Percentiles rank a stretch among this genome's conserved stretches.
Evolutionary conservation across 805 yeast genomes (phyloP).

Genomic region (Cyberlindnera meyerae): DNA sequence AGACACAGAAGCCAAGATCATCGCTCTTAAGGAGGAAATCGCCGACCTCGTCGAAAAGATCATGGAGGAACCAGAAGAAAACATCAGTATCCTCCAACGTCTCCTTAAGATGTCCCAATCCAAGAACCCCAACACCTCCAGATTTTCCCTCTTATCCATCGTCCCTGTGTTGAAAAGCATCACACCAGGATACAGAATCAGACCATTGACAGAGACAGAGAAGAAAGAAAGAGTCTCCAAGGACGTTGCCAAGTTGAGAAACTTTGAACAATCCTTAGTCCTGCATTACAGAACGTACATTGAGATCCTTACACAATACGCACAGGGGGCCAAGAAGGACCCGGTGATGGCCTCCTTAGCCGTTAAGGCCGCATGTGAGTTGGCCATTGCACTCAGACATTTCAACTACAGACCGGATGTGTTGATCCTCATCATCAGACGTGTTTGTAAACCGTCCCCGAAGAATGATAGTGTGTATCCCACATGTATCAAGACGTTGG

Average conservation of each 20-base stretch:
- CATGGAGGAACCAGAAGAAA: conserved; percentile 87
- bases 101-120: conserved; percentile 67
- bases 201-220: conserved; percentile 79
- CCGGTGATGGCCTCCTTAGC: conserved; percentile 50
- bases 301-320: conserved; percentile 43
- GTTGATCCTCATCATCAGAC: conserved; percentile 57
- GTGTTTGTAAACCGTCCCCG: conserved; percentile 57
- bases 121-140: conserved; percentile 57
- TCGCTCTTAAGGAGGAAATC: conserved; percentile 71
- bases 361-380: conserved; percentile 73
- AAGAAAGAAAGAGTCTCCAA: conserved; percentile 75
- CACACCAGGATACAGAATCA: conserved; percentile 82
- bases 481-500: conserved; percentile 60
- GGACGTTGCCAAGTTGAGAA: conserved; percentile 74
- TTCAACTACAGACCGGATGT: conserved; percentile 83
- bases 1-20: conserved; percentile 50
- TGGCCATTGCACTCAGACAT: conserved; percentile 60
- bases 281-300: conserved; percentile 64
- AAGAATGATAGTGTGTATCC: conserved; percentile 43
- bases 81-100: conserved; percentile 58
- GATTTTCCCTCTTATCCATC: conserved; percentile 71
- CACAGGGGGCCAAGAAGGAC: conserved; percentile 33
- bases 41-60: conserved; percentile 75
- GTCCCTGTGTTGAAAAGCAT: conserved; percentile 81
- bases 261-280: conserved; percentile 76